Evolutionary conservation across 352 stramenopile genomes (phyloP), one percentile per base, ranked within the genome.

Genomic region (Phytophthora capsici): DNA sequence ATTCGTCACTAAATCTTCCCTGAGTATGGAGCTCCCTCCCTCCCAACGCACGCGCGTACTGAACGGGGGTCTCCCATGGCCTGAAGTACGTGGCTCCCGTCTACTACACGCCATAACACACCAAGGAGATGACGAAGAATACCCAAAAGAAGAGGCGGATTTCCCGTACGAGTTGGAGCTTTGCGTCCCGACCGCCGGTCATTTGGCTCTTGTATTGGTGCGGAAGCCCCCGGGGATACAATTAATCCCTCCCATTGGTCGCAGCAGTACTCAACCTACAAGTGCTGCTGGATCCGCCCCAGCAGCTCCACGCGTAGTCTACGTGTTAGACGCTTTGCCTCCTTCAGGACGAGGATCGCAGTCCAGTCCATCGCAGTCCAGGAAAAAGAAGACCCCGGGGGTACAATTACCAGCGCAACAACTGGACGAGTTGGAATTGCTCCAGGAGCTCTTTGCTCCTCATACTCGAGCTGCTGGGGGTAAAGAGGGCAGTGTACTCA

Each of bases 301-400:
- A 26, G 38, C 57, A 41, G 63, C 49, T 41, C 56, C 57, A 55
- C 61, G 61, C 23, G 84, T 94, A 23, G 78, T 94, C 4, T 91
- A 82, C 66, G 86, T 93, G 19, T 52, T 94, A 36, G 86, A 94
- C 48, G 86, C 86, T 10, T 66, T 94, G 7, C 84, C 86, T 12
- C 84, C 82, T 17, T 69, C 66, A 14, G 48, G 51, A 13, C 46
- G 57, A 16, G 34, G 44, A 6, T 36, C 10, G 45, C 70, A 1
- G 45, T 70, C 12, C 51, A 60, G 22, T 44, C 1, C 43, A 16
- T 20, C 49, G 12, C 36, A 66, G 43, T 49, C 38, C 26, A 59
- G 46, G 63, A 88, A 73, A 67, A 74, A 51, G 8, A 81, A 57
- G 23, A 64, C 52, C 30, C 47, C 40, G 20, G 41, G 51, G 20